Evolutionary conservation across 2,329 filamentous ascomycete genomes (phyloP), one percentile per base, ranked within the genome.

Genomic region (Grosmannia huntii): DNA sequence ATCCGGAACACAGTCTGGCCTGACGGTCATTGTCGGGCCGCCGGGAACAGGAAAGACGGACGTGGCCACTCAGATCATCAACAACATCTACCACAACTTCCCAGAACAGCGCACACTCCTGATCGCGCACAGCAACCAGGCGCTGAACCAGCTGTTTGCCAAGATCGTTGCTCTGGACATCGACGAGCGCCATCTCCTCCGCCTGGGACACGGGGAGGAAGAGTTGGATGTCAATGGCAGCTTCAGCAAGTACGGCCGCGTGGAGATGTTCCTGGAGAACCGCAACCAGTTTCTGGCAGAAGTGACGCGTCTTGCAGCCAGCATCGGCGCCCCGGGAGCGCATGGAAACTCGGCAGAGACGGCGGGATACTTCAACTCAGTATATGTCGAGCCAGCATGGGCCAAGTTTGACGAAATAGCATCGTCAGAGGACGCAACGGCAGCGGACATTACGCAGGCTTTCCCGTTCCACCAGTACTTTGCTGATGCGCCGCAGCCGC

Each of bases 11-110:
- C 95, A 99, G 66, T 92, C 94, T 41, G 94, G 95, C 23, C 78
- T 99, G 56, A 96, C 92, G 1, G 82, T 99, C 53, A 87, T 99
- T 64, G 89, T 99, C 62, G 94, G 94, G 1, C 94, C 94, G 57
- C 94, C 94, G 9, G 94, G 94, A 57, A 99, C 94, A 7, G 94
- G 95, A 62, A 99, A 99, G 76, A 99, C 94, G n/a, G 94, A 99
- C 71, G 94, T 99, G 57, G 91, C 90, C 53, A 96, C 92, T 5
- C 94, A 99, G 71, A 95, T 97, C 69, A 99, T 99, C 73, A 96
- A 89, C 75, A 96, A 97, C 70, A 87, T 99, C 65, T 99, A 99
- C 68, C 92, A 97, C 75, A 96, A 97, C 72, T 99, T 96, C 69
- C 91, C 94, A 9, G 79, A 86, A 62, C 90, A 99, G 70, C 87